phyloP scores from a whole-genome alignment of 192 early-diverging fungal genomes.

The Phlyctochytrium bullatum region DNA sequence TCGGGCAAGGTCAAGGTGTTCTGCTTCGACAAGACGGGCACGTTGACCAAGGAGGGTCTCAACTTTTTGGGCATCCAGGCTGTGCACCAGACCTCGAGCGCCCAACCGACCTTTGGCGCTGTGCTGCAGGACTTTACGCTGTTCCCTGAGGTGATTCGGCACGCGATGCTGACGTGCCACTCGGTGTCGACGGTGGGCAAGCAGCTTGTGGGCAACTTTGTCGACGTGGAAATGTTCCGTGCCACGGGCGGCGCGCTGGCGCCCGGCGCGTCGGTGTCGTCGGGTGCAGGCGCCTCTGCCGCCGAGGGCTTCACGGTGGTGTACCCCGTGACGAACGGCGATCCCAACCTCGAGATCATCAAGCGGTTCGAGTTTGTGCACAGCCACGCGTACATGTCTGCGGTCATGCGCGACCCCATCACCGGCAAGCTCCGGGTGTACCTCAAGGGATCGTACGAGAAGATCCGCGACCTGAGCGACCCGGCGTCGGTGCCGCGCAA shows the following conservation, averaged over 20 bases:
- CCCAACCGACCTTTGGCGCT: constrained; percentile 10
- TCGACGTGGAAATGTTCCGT: constrained; percentile 78
- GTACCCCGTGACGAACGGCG: constrained; percentile 12
- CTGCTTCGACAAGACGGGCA: constrained; percentile 79
- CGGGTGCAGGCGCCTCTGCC: constrained; percentile 4
- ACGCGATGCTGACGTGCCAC: constrained; percentile 61
- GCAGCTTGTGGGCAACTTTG: constrained; percentile 71
- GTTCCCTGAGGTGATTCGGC: constrained; percentile 26
- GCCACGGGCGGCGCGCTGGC: constrained; percentile 58
- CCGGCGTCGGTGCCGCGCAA: constrained; percentile 47
- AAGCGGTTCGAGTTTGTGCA: constrained; percentile 46
- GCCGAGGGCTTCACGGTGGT: constrained; percentile 20
- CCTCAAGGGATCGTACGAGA: constrained; percentile 71
- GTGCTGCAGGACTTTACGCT: constrained; percentile 29
- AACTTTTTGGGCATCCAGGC: constrained; percentile 58
- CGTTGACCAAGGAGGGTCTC: constrained; percentile 71
- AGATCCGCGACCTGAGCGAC: constrained; percentile 50
- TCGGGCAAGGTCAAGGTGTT: constrained; percentile 74
- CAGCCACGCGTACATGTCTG: constrained; percentile 69
- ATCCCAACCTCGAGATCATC: constrained; percentile 45
- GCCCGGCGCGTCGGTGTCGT: constrained; percentile 27
- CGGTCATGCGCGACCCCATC: constrained; percentile 56
- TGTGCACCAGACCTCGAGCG: neutral
- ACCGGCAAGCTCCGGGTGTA: constrained; percentile 55
- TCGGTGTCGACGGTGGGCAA: constrained; percentile 58